A percentile compares a stretch with the other conserved stretches of the same genome.
phyloP scores from a whole-genome alignment of 2,329 filamentous ascomycete genomes.

The Colletotrichum sp. region DNA sequence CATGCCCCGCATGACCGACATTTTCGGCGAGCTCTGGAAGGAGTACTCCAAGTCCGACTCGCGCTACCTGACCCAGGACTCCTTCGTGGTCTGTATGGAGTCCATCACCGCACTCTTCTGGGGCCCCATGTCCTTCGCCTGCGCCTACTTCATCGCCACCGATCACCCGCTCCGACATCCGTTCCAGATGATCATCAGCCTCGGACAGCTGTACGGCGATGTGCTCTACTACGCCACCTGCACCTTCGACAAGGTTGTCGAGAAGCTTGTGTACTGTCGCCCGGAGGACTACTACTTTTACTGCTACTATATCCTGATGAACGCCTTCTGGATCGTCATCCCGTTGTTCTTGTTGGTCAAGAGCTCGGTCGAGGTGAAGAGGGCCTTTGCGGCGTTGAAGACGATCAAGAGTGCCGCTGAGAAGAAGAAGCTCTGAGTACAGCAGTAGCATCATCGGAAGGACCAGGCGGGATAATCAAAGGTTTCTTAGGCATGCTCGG shows the following conservation, averaged over 20 bases:
- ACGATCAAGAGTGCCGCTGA: not conserved
- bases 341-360: constrained; percentile 38
- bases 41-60: constrained; percentile 63
- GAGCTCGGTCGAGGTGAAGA: constrained; percentile 29
- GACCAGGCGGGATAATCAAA: fast-evolving
- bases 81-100: constrained; percentile 63
- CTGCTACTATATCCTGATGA: constrained; percentile 57
- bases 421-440: not conserved
- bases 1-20: constrained; percentile 42
- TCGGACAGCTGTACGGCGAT: constrained; percentile 57
- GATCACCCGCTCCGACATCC: constrained; percentile 52
- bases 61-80: constrained; percentile 56
- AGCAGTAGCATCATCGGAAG: fast-evolving
- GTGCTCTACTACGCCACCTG: constrained; percentile 57
- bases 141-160: constrained; percentile 47
- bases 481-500: fast-evolving
- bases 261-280: constrained; percentile 49
- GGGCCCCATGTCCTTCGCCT: constrained; percentile 57
- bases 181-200: constrained; percentile 50
- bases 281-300: constrained; percentile 59
- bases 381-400: constrained; percentile 32
- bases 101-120: constrained; percentile 56
- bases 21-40: constrained; percentile 63
- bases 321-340: constrained; percentile 59
- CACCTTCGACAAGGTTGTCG: constrained; percentile 43